Evolutionary conservation across 495 filamentous ascomycete genomes (phyloP), one percentile per base, ranked within the genome.

Genomic region (Hyaloscypha finlandica): DNA sequence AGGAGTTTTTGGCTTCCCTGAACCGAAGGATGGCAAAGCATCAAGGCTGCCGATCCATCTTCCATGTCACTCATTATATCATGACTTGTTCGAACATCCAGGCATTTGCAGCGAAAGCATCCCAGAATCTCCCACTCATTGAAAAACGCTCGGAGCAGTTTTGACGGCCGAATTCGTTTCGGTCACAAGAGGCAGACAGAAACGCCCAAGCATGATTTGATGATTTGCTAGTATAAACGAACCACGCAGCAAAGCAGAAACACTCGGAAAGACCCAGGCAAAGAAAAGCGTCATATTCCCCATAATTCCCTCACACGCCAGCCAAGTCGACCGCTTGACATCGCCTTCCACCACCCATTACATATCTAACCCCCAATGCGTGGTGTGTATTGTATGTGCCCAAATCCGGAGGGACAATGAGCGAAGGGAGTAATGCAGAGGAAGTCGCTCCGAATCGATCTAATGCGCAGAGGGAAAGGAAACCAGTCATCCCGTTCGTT

Each of bases 391-490:
- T 71, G 66, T 66, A 62, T 58, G 45, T 63, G 29, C 69, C 57
- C 61, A 63, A 59, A 64, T 58, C 61, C 61, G n/a, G 29, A 64
- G n/a, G 33, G n/a, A 30, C 12, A 25, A 30, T 33, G 12, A 65
- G 63, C 39, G 55, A 59, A 65, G 61, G 54, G 51, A 59, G 62
- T 64, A 68, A 73, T 73, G 70, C 70, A 69, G 64, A 68, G 54
- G 67, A 62, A 53, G 53, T 65, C 68, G 66, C 63, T 68, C 66
- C 68, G 65, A 71, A 63, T 66, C 59, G 52, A 68, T 73, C 68
- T 70, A 70, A 70, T 70, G 71, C 66, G 68, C 68, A 62, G 65
- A 67, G 68, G 56, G 63, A 69, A 70, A 64, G 37, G 63, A 70
- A 65, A 68, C 54, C 56, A 70, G 59, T 64, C 61, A 59, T 68